Evolutionary conservation across 805 yeast species (phyloP), one percentile per base, ranked within the genome.

Genomic region (Saccharomycopsis sp.): DNA sequence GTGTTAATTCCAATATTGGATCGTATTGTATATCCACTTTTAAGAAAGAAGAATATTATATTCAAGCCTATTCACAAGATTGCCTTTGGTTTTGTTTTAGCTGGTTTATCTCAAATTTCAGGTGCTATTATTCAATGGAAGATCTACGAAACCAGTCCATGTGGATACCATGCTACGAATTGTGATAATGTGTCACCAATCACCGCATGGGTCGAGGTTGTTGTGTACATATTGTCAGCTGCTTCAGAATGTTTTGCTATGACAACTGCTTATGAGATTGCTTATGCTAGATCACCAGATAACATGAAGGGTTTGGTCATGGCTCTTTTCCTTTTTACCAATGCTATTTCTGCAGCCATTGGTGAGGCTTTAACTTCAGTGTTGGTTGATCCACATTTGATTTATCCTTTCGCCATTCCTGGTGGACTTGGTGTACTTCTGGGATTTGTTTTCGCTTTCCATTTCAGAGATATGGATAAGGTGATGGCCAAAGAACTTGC

Each of bases 231-330:
- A n/a, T 67, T 79, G 54, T 75, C 75, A 42, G 84, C 84, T 19
- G 72, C 74, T 8, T 79, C 82, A 54, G 84, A 81, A 66, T 79
- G 83, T 67, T 80, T 79, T 64, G 78, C 82, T 12, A 74, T 68
- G 56, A 75, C 76, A 29, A 79, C 83, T 14, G 81, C 78, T 38
- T 80, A 79, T 64, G 83, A 80, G 66, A 69, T 80, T 58, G 84
- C 85, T 0, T 81, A 80, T 67, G 74, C 82, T 2, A 71, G 79
- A 65, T 72, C 83, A 3, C 82, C 84, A 35, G 75, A 72, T 5
- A 70, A 73, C 47, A 75, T 80, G 79, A 76, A 77, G 65, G 78
- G 82, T 47, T 71, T 80, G 59, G 82, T 79, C 15, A 70, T 78
- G 72, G 79, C 84, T 65, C 75, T 5, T 62, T 56, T 57, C 62